Conservation (phyloP, 1,284 basidiomycete genomes). For the Erythrobasidium hasegawianum region DNA sequence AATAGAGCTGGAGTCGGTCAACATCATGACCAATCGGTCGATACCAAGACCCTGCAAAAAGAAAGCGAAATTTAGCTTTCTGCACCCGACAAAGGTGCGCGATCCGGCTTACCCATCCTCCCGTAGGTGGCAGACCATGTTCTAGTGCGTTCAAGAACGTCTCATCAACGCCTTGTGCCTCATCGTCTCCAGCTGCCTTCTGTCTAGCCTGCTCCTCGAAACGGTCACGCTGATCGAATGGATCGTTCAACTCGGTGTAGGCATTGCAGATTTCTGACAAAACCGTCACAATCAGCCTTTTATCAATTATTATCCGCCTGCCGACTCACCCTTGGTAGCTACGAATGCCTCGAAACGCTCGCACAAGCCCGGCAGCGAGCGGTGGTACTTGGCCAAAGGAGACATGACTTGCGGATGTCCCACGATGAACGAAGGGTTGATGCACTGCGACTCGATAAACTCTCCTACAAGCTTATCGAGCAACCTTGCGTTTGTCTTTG, state of each 20-base stretch:
- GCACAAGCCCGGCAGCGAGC: slow-evolving; percentile 86
- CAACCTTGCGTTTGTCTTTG: slow-evolving; percentile 88
- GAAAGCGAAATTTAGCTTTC: neutral
- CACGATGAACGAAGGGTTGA: slow-evolving; percentile 95
- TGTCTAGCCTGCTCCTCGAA: slow-evolving; percentile 90
- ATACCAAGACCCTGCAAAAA: slow-evolving; percentile 67
- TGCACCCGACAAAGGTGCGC: neutral
- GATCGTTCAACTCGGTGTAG: slow-evolving; percentile 98
- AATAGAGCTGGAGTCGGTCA: slow-evolving; percentile 77
- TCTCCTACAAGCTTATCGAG: slow-evolving; percentile 99
- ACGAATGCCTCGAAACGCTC: slow-evolving; percentile 99
- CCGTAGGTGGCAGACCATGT: slow-evolving; percentile 94
- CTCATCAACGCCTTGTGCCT: slow-evolving; percentile 95
- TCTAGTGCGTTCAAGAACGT: slow-evolving; percentile 90
- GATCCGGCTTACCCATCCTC: slow-evolving; percentile 64
- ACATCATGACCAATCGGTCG: slow-evolving; percentile 89
- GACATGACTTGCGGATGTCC: slow-evolving; percentile 99
- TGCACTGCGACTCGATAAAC: slow-evolving; percentile 93
- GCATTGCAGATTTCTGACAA: slow-evolving; percentile 51
- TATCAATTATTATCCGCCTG: too few relatives aligned
- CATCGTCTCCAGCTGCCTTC: slow-evolving; percentile 95
- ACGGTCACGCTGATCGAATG: slow-evolving; percentile 89
- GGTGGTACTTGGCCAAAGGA: slow-evolving; percentile 93
- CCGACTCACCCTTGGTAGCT: slow-evolving; percentile 62
- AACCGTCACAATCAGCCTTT: neutral